A percentile compares a stretch with the other conserved stretches of the same genome.
Evolutionary conservation across 805 yeast genomes (phyloP).

Genomic region (Kuraishia hungarica): DNA sequence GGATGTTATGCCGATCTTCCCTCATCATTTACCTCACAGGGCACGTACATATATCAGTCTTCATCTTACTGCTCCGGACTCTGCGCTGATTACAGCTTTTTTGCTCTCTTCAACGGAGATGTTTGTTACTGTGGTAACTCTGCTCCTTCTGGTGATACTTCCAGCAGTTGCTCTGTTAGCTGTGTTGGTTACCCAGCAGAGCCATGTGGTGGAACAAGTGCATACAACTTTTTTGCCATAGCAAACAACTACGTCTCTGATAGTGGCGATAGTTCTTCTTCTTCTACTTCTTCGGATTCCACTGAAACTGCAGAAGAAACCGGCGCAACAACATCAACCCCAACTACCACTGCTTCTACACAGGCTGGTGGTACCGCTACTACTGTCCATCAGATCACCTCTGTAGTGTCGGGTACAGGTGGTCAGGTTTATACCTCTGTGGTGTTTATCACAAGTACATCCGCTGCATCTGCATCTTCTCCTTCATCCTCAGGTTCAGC

Average conservation of each 20-base stretch:
- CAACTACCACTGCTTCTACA: slow-evolving; percentile 17
- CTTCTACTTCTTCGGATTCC: slow-evolving; percentile 5
- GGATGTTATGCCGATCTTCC: slow-evolving; percentile 33
- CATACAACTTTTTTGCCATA: slow-evolving; percentile 36
- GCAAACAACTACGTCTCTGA: slow-evolving; percentile 20
- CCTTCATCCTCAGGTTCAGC: slow-evolving; percentile 2
- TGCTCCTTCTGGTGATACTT: slow-evolving; percentile 21
- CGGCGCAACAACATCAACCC: slow-evolving; percentile 7
- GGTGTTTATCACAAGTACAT: slow-evolving; percentile 10
- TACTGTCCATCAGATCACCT: slow-evolving; percentile 4
- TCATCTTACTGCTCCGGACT: slow-evolving; percentile 43
- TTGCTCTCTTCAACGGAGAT: slow-evolving; percentile 45
- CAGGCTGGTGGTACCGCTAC: slow-evolving; percentile 8
- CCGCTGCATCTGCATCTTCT: slow-evolving; percentile 16
- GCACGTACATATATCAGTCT: slow-evolving; percentile 50
- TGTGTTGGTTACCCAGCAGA: slow-evolving; percentile 62
- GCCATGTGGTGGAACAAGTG: slow-evolving; percentile 47
- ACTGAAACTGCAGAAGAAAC: slow-evolving; percentile 1
- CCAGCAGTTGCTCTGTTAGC: slow-evolving; percentile 27
- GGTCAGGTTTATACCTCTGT: slow-evolving; percentile 5
- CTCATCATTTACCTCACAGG: slow-evolving; percentile 29
- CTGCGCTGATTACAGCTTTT: slow-evolving; percentile 36
- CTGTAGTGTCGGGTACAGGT: slow-evolving; percentile 7
- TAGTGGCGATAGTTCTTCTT: slow-evolving; percentile 3
- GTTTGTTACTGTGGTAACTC: slow-evolving; percentile 62